Evolutionary conservation across 345 rosid genomes (phyloP).

Genomic region (Gossypium mustelinum): DNA sequence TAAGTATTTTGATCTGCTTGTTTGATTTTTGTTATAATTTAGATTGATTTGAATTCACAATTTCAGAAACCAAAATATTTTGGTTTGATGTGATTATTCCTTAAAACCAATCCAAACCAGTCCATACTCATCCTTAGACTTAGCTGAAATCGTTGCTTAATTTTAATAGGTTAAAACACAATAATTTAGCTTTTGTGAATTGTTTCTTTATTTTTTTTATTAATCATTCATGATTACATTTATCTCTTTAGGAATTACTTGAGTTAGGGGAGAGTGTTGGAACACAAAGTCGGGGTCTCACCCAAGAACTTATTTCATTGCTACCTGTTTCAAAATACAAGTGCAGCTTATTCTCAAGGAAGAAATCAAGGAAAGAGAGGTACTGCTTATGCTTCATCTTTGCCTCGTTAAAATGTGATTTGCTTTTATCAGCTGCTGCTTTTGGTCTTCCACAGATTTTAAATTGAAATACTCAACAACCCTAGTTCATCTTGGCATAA

Average conservation of each 20-base stretch:
- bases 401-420: constrained; percentile 5
- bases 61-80: no score
- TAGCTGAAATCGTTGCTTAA: background rate
- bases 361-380: constrained; percentile 85
- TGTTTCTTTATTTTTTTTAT: background rate
- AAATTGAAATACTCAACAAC: background rate
- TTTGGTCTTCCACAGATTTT: background rate
- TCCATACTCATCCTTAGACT: no score
- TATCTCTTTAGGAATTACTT: constrained; percentile 63
- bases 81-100: no score
- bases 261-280: constrained; percentile 53
- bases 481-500: background rate
- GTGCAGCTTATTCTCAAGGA: constrained; percentile 74
- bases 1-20: no score
- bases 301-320: constrained; percentile 4
- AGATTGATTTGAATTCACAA: no score
- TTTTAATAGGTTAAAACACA: background rate
- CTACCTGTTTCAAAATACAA: constrained; percentile 38
- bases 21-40: no score
- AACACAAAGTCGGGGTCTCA: constrained; percentile 3
- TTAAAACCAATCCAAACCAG: no score
- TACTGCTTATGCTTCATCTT: constrained; percentile 22
- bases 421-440: background rate
- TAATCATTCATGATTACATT: constrained; percentile 13
- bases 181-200: background rate